Evolutionary conservation across 352 stramenopile species (phyloP).

Genomic region (Pythium pectinolyticum): DNA sequence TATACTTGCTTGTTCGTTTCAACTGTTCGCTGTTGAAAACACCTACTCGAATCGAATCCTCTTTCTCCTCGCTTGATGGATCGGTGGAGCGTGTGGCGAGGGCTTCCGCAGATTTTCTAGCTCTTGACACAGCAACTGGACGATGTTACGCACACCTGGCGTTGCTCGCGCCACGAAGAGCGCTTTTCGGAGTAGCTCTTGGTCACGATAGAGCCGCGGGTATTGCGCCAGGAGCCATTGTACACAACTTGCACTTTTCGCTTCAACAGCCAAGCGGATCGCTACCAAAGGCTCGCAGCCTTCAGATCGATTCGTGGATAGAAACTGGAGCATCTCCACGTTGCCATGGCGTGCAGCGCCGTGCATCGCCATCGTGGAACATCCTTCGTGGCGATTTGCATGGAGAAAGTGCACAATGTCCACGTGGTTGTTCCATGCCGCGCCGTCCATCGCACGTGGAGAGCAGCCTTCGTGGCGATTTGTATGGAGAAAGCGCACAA

Average conservation of each 20-base stretch:
- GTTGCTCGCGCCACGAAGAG: background rate
- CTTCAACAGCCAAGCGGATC: background rate
- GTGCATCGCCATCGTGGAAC: slow-evolving; percentile 11
- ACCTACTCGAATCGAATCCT: no score
- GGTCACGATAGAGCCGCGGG: background rate
- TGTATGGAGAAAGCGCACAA: slow-evolving; percentile 14
- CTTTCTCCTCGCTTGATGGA: no score
- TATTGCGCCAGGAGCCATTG: slow-evolving; percentile 9
- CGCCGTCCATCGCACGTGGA: slow-evolving; percentile 11
- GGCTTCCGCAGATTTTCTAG: background rate
- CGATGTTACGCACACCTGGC: slow-evolving; percentile 3
- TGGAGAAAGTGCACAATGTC: slow-evolving; percentile 17
- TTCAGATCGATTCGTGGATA: slow-evolving; percentile 5
- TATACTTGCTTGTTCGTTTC: no score
- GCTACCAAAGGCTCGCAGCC: slow-evolving; percentile 11
- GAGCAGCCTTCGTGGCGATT: slow-evolving; percentile 17
- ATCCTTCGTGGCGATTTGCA: slow-evolving; percentile 15
- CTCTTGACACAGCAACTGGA: background rate
- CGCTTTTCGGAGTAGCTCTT: background rate
- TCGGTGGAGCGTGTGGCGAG: background rate
- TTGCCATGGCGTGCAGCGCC: slow-evolving; percentile 9
- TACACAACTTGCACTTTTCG: background rate
- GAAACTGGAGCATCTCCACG: slow-evolving; percentile 14
- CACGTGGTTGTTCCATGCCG: slow-evolving; percentile 9
- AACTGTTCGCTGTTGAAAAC: no score